A percentile compares a stretch with the other conserved stretches of the same genome.
Evolutionary conservation across 2,329 filamentous ascomycete genomes (phyloP).

Genomic region (Ceratocystis lukuohia): DNA sequence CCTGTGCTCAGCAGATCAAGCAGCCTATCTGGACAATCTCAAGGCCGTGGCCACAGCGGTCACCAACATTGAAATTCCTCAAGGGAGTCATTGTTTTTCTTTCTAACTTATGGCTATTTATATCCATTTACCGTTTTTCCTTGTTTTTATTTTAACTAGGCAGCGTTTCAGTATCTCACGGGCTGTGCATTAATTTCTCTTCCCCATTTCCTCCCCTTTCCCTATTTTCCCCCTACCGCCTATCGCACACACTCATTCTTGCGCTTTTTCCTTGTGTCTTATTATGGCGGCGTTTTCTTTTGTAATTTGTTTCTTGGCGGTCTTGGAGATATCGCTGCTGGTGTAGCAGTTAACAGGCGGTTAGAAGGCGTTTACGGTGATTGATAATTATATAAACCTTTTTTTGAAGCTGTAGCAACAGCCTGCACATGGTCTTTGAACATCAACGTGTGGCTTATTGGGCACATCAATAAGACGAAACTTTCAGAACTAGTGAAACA

Average conservation of each 20-base stretch:
- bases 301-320: constrained; percentile 1
- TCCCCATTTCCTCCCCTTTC: not conserved
- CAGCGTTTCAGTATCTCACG: not conserved
- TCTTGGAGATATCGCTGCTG: constrained; percentile 3
- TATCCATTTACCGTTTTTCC: not conserved
- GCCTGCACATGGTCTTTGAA: too few relatives aligned
- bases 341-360: not conserved
- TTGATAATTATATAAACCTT: constrained; percentile 1
- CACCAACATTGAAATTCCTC: constrained; percentile 10
- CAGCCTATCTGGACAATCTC: constrained; percentile 11
- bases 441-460: too few relatives aligned
- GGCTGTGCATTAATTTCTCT: not conserved
- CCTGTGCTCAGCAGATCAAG: constrained; percentile 15
- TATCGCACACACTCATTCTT: not conserved
- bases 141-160: not conserved
- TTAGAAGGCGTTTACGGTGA: not conserved
- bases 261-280: not conserved
- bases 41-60: constrained; percentile 14
- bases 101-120: not conserved
- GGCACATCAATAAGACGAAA: too few relatives aligned
- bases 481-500: too few relatives aligned
- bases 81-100: not conserved
- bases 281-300: not conserved
- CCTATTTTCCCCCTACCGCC: not conserved
- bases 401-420: not conserved